A percentile compares a stretch with the other conserved stretches of the same genome.
Evolutionary conservation across 768 basidiomycete species (phyloP).

Genomic region (Clitopilus passeckerianus): DNA sequence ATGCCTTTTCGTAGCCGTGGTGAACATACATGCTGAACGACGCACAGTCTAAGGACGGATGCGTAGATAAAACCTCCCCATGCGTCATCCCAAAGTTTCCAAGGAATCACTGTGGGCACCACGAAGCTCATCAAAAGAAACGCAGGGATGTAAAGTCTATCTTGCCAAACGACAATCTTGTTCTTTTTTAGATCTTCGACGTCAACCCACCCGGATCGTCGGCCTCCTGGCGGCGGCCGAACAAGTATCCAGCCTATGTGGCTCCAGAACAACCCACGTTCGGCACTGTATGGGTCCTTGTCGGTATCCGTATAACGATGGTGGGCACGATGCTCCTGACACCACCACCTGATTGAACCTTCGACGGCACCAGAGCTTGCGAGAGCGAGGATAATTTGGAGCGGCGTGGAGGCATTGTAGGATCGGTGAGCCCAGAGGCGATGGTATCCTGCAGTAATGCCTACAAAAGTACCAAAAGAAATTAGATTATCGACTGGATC

Average conservation of each 20-base stretch:
- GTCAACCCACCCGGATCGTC: conserved; percentile 89
- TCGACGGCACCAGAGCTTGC: conserved; percentile 91
- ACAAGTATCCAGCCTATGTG: conserved; percentile 93
- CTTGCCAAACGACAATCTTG: conserved; percentile 82
- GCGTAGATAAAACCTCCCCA: conserved; percentile 85
- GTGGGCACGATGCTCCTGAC: conserved; percentile 94
- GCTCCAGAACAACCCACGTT: conserved; percentile 81
- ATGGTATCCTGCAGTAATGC: conserved; percentile 94
- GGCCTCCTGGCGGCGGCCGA: conserved; percentile 60
- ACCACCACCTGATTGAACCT: conserved; percentile 99
- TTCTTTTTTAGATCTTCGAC: conserved; percentile 82
- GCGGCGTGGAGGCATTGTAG: conserved; percentile 84
- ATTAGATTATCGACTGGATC: not conserved
- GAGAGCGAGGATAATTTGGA: conserved; percentile 82
- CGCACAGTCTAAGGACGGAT: conserved; percentile 68
- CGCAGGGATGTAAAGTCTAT: conserved; percentile 69
- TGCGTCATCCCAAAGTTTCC: conserved; percentile 82
- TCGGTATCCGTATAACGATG: conserved; percentile 97
- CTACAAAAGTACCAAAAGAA: conserved; percentile 20
- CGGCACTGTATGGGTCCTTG: conserved; percentile 92
- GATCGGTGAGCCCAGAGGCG: conserved; percentile 95
- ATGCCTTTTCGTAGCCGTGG: conserved; percentile 4
- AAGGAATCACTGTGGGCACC: conserved; percentile 74
- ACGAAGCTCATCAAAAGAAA: conserved; percentile 67
- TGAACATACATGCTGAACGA: conserved; percentile 79